Base-by-base conservation (phyloP, 2,329 filamentous ascomycete species). In the Aschersonia sp. region DNA sequence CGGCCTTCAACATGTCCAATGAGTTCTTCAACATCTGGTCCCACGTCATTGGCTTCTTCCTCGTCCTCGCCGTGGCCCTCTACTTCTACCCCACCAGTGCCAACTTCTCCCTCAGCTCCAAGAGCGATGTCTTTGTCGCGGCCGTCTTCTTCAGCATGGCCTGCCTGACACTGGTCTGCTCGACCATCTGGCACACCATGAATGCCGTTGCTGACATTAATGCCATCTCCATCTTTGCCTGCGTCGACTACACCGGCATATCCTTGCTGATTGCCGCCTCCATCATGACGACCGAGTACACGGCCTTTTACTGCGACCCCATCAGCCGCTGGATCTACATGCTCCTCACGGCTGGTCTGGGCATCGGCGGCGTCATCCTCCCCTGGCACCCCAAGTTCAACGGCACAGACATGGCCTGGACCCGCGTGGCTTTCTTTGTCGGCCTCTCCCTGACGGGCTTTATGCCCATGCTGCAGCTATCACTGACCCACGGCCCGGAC, bases 1-100 rank as follows among this genome's bases (percentile, higher is more conserved):
- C 88, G 29, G 79, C 87, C 52, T 89, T 95, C 59, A 76, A 79
- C 52, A 70, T 92, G 49, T 94, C 87, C 53, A 98, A 98, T 66
- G 92, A 98, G 67, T 77, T 84, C 41, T 83, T 97, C 70, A 98
- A 98, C 66, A 98, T 98, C 59, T 98, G 92, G 92, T 90, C 89
- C 2, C 92, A 98, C 62, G 79, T 84, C 10, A 75, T 98, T 32
- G 92, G 92, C 14, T 74, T 97, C n/a, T 60, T 97, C 32, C 72
- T 95, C 52, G 85, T 98, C 44, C 74, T 97, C 39, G 73, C 87
- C 10, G 76, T 97, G 42, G 92, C 92, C 48, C 90, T 98, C 56
- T 95, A 95, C 69, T 94, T 95, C 64, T 98, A 98, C 64, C 92
- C 92, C 0, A 80, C 81, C 45, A 89, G 85, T 54, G 74, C 80